phyloP scores from a whole-genome alignment of 495 filamentous ascomycete species.

The Darksidea phi region DNA sequence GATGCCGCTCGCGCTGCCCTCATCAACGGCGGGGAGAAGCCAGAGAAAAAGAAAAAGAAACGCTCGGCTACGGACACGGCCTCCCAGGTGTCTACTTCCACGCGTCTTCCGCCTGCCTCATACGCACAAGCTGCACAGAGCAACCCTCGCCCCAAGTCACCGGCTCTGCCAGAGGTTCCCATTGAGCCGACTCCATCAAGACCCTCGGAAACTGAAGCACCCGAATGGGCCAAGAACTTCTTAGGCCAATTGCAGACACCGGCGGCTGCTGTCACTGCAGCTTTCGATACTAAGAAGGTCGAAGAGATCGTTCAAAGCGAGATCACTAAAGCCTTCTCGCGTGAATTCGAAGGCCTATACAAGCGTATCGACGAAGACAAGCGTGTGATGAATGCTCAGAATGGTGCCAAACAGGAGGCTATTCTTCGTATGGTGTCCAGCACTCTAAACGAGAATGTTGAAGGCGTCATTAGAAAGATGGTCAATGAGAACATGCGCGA shows the following conservation, averaged over 20 bases:
- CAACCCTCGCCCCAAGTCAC: conserved; percentile 16
- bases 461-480: conserved; percentile 40
- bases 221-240: conserved; percentile 29
- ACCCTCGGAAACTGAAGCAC: conserved; percentile 12
- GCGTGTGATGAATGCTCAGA: conserved; percentile 61
- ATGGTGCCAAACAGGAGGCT: conserved; percentile 69
- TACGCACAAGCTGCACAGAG: conserved; percentile 35
- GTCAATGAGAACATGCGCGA: conserved; percentile 25
- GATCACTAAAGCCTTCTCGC: conserved; percentile 55
- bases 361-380: conserved; percentile 64
- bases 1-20: conserved; percentile 42
- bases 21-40: conserved; percentile 43
- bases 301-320: conserved; percentile 56
- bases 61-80: conserved; percentile 20
- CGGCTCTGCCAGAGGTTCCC: conserved; percentile 7
- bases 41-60: conserved; percentile 53
- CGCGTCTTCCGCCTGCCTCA: conserved; percentile 24
- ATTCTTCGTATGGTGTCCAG: conserved; percentile 83
- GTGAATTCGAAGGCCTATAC: conserved; percentile 60
- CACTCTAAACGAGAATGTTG: conserved; percentile 86
- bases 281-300: conserved; percentile 53
- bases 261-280: conserved; percentile 11
- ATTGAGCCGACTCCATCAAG: neutral
- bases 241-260: conserved; percentile 20
- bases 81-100: conserved; percentile 38